phyloP scores from a whole-genome alignment of 495 filamentous ascomycete genomes.

The Trichocladium uniseriatum region DNA sequence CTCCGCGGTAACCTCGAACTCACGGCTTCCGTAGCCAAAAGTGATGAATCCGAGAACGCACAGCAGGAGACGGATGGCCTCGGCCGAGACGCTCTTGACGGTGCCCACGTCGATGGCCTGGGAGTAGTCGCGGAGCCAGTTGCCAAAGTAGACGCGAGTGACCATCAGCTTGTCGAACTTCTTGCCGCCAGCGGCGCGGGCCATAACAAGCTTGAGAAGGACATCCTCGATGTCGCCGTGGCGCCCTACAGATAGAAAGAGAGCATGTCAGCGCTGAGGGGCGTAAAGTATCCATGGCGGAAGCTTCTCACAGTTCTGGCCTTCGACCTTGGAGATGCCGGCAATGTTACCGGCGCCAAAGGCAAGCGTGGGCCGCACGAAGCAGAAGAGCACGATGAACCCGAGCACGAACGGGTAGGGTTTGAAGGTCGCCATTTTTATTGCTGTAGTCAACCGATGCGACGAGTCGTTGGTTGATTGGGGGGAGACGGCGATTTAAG shows the following conservation, averaged over 20 bases:
- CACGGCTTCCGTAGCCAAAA: constrained; percentile 76
- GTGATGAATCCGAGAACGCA: constrained; percentile 51
- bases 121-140: constrained; percentile 82
- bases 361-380: constrained; percentile 55
- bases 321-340: constrained; percentile 65
- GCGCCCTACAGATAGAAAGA: constrained; percentile 44
- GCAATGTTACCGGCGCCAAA: constrained; percentile 88
- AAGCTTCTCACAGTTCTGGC: constrained; percentile 54
- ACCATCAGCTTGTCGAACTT: constrained; percentile 84
- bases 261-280: background rate
- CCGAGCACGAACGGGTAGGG: constrained; percentile 35
- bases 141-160: constrained; percentile 79
- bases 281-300: background rate
- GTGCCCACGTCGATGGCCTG: constrained; percentile 81
- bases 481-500: background rate
- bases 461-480: background rate
- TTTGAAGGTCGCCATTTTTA: constrained; percentile 32
- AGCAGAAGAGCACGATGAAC: constrained; percentile 50
- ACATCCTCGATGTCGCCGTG: constrained; percentile 96
- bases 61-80: constrained; percentile 77
- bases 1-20: constrained; percentile 86
- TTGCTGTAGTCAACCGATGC: background rate
- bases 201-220: constrained; percentile 64
- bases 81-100: constrained; percentile 76
- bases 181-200: constrained; percentile 66